Evolutionary conservation across 148 eudicot species (phyloP).

Genomic region (Persicaria maculosa): DNA sequence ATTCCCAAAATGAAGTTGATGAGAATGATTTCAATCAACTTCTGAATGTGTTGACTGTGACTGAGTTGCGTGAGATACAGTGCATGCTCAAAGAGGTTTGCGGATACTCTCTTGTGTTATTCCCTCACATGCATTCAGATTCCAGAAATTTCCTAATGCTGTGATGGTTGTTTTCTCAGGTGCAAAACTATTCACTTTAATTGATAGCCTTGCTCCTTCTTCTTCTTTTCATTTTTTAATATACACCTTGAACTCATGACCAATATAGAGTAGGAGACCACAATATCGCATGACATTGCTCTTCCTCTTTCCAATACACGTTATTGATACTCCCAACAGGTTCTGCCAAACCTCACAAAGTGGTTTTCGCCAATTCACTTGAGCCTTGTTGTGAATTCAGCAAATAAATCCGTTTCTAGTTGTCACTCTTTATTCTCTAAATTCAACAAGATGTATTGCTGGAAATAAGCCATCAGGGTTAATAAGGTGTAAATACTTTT

Average conservation of each 20-base stretch:
- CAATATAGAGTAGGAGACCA: background rate
- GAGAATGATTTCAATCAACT: conserved; percentile 46
- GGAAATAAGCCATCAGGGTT: background rate
- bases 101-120: conserved; percentile 11
- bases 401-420: background rate
- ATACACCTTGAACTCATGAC: background rate
- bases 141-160: background rate
- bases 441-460: background rate
- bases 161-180: background rate
- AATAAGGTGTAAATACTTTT: background rate
- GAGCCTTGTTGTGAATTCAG: background rate
- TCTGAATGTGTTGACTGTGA: conserved; percentile 55
- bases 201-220: background rate
- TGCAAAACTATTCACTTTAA: background rate
- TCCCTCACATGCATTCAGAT: background rate
- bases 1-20: conserved; percentile 27
- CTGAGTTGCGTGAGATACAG: conserved; percentile 60
- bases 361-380: background rate
- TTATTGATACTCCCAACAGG: background rate
- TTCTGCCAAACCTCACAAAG: background rate
- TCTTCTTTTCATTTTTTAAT: background rate
- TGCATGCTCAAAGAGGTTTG: conserved; percentile 48
- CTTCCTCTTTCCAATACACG: background rate
- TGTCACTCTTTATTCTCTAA: background rate
- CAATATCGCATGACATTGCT: background rate